These are phyloP conservation scores for Trichophyton rubrum DNA, from an alignment of 2,329 filamentous ascomycete species.

Conservation along the genomic window DNA sequence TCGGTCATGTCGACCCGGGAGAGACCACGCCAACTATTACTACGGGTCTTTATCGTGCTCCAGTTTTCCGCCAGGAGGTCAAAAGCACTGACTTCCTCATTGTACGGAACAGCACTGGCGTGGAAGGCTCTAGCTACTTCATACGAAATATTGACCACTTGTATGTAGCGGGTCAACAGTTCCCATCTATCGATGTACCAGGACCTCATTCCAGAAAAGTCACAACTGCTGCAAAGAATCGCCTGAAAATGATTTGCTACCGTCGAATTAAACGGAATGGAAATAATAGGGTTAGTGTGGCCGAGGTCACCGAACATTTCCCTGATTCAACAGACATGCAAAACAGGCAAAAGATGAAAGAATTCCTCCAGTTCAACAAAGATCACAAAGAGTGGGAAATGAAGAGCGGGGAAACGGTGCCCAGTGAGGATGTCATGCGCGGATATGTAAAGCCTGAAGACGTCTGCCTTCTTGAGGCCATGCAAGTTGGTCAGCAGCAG, in stretches of 20 bases:
- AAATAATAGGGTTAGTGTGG: slow-evolving; percentile 56
- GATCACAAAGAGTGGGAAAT: slow-evolving; percentile 79
- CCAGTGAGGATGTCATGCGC: slow-evolving; percentile 69
- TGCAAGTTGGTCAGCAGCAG: slow-evolving; percentile 89
- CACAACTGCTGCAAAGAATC: slow-evolving; percentile 91
- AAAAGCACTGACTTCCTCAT: slow-evolving; percentile 76
- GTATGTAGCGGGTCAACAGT: slow-evolving; percentile 81
- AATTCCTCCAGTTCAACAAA: slow-evolving; percentile 86
- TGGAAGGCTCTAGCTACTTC: slow-evolving; percentile 66
- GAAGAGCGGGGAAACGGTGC: slow-evolving; percentile 56
- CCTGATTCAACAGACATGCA: slow-evolving; percentile 89
- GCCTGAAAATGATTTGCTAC: slow-evolving; percentile 91
- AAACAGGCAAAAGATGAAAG: slow-evolving; percentile 91
- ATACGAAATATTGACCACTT: slow-evolving; percentile 83
- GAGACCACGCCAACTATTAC: slow-evolving; percentile 83
- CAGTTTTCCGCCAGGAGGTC: slow-evolving; percentile 75
- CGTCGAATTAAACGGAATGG: slow-evolving; percentile 70
- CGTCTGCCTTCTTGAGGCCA: slow-evolving; percentile 84
- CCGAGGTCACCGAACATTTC: slow-evolving; percentile 84
- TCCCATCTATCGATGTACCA: slow-evolving; percentile 83
- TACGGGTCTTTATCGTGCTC: slow-evolving; percentile 90
- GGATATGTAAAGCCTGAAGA: slow-evolving; percentile 91
- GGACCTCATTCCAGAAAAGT: slow-evolving; percentile 89
- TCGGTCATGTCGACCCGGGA: slow-evolving; percentile 82
- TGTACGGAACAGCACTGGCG: slow-evolving; percentile 66